These are phyloP conservation scores for Hymenoscyphus occultus DNA, from an alignment of 2,329 filamentous ascomycete species.

Conservation along the genomic window DNA sequence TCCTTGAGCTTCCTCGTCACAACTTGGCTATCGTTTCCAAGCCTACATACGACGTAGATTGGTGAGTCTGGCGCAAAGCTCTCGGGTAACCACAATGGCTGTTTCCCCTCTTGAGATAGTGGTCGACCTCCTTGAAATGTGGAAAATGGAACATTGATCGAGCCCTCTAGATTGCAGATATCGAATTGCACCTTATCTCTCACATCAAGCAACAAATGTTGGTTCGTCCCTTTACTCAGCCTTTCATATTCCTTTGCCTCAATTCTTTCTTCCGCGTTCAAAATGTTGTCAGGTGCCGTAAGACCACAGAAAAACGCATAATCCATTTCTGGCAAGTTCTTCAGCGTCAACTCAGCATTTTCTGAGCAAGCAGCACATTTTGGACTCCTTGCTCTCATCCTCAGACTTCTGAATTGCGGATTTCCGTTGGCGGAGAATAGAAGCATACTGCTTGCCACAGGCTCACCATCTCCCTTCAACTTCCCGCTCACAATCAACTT, in stretches of 20 bases:
- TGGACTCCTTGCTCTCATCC: constrained; percentile 64
- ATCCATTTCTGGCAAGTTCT: constrained; percentile 64
- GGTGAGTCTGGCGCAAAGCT: constrained; percentile 45
- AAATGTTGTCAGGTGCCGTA: constrained; percentile 49
- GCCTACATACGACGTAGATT: constrained; percentile 70
- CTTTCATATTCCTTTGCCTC: constrained; percentile 56
- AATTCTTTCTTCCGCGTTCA: constrained; percentile 65
- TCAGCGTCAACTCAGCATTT: constrained; percentile 58
- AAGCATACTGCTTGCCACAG: constrained; percentile 30
- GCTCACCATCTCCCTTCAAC: constrained; percentile 19
- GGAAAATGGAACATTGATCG: constrained; percentile 72
- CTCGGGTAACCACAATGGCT: constrained; percentile 40
- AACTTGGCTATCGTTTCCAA: constrained; percentile 77
- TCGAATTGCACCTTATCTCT: constrained; percentile 82
- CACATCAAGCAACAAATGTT: constrained; percentile 72
- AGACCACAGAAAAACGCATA: constrained; percentile 85
- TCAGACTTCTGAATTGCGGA: constrained; percentile 68
- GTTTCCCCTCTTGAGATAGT: constrained; percentile 13
- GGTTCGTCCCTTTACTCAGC: constrained; percentile 26
- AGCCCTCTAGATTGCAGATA: constrained; percentile 71
- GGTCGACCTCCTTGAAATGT: constrained; percentile 38
- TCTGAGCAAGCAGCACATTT: constrained; percentile 77
- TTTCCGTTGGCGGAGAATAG: constrained; percentile 54
- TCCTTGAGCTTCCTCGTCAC: constrained; percentile 64
- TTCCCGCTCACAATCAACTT: constrained; percentile 63